Base-by-base conservation (phyloP, 768 basidiomycete genomes). In the Psilocybe tampanensis region DNA sequence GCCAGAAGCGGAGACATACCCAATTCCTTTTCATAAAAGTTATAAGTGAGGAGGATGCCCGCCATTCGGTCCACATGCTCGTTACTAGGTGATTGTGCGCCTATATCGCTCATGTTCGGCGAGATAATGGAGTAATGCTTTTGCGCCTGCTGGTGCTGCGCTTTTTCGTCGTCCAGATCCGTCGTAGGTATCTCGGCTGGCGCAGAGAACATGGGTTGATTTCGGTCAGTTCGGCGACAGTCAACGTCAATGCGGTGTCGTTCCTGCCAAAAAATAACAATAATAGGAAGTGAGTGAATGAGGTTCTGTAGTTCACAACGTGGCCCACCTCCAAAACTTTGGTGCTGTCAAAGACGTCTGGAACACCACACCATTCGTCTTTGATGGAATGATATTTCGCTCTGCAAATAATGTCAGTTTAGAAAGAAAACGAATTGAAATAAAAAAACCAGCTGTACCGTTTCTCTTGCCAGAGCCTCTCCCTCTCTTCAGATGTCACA, bases 221-320 rank as follows among this genome's bases (percentile, higher is more conserved):
- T 89, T 34, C 97, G 83, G 71, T 99, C 97, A 19, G 97, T 99
- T 23, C 97, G 84, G 56, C 95, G 88, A 66, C 97, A 98, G 68
- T 98, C 97, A 55, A 99, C 97, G 66, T 98, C 93, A 64, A 94
- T 94, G 22, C 93, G 85, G 72, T 94, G 93, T n/a, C 91, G 85
- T 68, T 94, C 93, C 88, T 88, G 54, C 19, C 54, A n/a, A n/a
- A n/a, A n/a, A n/a, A n/a, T 54, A 47, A 17, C 52, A 18, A 33
- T 45, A n/a, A 29, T 24, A 13, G 22, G 22, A 26, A 17, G 21
- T 45, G 13, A 45, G 23, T 12, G 19, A 8, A 15, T 45, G 44
- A 9, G 15, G 21, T 26, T 32, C 19, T 2, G 4, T n/a, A 9
- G 24, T 48, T 48, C 3, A 32, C 11, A 54, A 44, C 47, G 70